Base-by-base conservation (phyloP, 2,329 filamentous ascomycete genomes). In the Stenocarpella maydis region DNA sequence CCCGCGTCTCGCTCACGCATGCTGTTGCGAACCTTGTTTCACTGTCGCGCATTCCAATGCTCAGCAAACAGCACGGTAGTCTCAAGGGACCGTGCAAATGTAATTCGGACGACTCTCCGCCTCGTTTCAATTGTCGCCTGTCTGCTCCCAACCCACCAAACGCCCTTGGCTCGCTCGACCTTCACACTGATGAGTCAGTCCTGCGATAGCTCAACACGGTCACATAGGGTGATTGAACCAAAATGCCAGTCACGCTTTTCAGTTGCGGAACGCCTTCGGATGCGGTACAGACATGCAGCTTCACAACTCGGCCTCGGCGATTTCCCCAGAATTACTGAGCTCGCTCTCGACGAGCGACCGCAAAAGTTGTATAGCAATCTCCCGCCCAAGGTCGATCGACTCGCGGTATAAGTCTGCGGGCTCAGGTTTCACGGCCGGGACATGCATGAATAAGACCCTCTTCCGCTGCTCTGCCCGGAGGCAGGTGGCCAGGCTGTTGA, bases 371-470 rank as follows among this genome's bases (percentile, higher is more conserved):
- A 88, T 65, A 2, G 83, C 80, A 43, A 90, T 76, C 69, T 86
- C 82, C n/a, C 80, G 81, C 4, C 89, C 89, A 3, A 77, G 80
- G 28, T 77, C 76, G 14, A 91, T 74, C 19, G 80, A 80, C 24
- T 81, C 79, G 43, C 87, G 81, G 26, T 87, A 84, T 10, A 85
- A 82, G 31, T 87, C 84, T 8, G 87, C 84, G 0, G 92, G 92
- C 1, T 94, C 91, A 77, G 94, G 91, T 63, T 94, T 80, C 77
- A 94, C 94, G 3, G 90, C 79, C 0, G 92, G 92, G 1, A 95
- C 91, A 78, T 95, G 92, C 65, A 94, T 80, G 77, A 95, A 95
- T 2, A 90, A 79, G 6, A 92, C 88, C 68, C 85, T 85, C 67
- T 80, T 80, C 24, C 80, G 79, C 70, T 83, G 76, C 53, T 81